These are phyloP conservation scores for Pseudotsuga menziesii DNA, from an alignment of 75 land plant genomes.

Conservation along the genomic window DNA sequence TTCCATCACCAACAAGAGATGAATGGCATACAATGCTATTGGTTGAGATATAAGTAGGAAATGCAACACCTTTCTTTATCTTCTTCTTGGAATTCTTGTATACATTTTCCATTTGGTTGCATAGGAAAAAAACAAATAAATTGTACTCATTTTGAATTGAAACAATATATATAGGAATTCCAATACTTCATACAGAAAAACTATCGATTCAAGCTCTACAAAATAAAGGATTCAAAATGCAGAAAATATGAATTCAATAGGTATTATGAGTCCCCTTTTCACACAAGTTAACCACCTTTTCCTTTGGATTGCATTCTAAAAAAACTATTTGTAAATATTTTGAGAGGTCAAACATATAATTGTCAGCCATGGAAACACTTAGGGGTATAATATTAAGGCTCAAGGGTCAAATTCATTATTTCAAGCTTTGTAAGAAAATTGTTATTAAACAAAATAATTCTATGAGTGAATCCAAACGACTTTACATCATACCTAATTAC, in stretches of 20 bases:
- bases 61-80: constrained; percentile 92
- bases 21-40: constrained; percentile 89
- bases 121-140: background rate
- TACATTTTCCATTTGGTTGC: constrained; percentile 74
- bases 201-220: background rate
- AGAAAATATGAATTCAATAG: background rate
- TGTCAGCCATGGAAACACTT: no score
- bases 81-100: constrained; percentile 92
- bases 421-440: no score
- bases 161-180: background rate
- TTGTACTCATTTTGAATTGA: background rate
- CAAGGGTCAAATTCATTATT: no score
- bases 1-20: constrained; percentile 75
- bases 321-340: constrained; percentile 76
- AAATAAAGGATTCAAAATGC: background rate
- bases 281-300: constrained; percentile 81
- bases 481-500: no score
- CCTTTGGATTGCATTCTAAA: constrained; percentile 86
- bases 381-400: no score
- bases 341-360: no score
- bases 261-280: constrained; percentile 79
- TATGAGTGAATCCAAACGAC: no score
- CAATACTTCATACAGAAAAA: background rate
- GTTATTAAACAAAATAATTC: no score
- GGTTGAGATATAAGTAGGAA: constrained; percentile 89